These are phyloP conservation scores for Gaillardinia entomophila DNA, from an alignment of 805 yeast species.

Conservation along the genomic window DNA sequence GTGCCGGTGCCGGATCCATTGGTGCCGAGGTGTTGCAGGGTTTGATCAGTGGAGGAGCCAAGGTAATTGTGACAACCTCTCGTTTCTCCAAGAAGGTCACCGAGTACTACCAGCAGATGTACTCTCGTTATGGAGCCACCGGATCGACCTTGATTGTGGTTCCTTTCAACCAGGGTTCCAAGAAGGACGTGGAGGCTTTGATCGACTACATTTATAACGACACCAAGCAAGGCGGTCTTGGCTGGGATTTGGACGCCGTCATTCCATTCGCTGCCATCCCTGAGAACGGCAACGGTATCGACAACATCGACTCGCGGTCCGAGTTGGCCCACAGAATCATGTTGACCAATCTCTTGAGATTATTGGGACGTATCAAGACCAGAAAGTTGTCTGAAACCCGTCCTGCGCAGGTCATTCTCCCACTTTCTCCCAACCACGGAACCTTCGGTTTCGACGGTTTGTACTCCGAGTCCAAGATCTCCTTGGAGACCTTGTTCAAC, in stretches of 20 bases:
- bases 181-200: slow-evolving; percentile 84
- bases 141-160: slow-evolving; percentile 93
- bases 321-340: slow-evolving; percentile 98
- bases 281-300: slow-evolving; percentile 95
- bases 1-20: slow-evolving; percentile 98
- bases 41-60: slow-evolving; percentile 94
- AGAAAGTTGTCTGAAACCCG: slow-evolving; percentile 86
- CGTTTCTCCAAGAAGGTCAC: slow-evolving; percentile 91
- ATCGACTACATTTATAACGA: slow-evolving; percentile 81
- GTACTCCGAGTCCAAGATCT: slow-evolving; percentile 94
- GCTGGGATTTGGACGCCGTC: slow-evolving; percentile 95
- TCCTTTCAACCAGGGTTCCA: slow-evolving; percentile 98
- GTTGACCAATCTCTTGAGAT: slow-evolving; percentile 91
- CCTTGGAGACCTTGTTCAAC: slow-evolving; percentile 93
- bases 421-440: slow-evolving; percentile 98
- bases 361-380: slow-evolving; percentile 84
- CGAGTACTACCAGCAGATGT: slow-evolving; percentile 91
- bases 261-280: slow-evolving; percentile 99
- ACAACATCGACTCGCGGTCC: slow-evolving; percentile 86
- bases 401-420: slow-evolving; percentile 96
- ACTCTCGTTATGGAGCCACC: slow-evolving; percentile 86
- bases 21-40: slow-evolving; percentile 98
- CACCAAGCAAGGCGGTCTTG: slow-evolving; percentile 82
- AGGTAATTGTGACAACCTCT: slow-evolving; percentile 93
- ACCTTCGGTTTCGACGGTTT: slow-evolving; percentile 98